These are phyloP conservation scores for Podospora comata DNA, from an alignment of 495 filamentous ascomycete species.

Conservation along the genomic window DNA sequence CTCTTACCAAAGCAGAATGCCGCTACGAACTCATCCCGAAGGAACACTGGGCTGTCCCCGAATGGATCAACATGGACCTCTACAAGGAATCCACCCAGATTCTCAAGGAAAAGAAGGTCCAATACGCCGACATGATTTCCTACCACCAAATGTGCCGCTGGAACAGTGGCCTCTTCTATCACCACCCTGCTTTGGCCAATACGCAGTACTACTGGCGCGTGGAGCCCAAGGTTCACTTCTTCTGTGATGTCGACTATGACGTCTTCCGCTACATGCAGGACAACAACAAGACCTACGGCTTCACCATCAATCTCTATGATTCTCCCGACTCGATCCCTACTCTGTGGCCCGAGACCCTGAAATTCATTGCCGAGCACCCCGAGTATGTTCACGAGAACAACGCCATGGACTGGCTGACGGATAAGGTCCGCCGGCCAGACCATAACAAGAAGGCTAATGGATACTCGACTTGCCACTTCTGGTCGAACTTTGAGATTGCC, in stretches of 20 bases:
- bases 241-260: slow-evolving; percentile 98
- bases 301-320: slow-evolving; percentile 97
- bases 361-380: slow-evolving; percentile 82
- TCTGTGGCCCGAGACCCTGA: slow-evolving; percentile 92
- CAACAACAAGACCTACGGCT: slow-evolving; percentile 97
- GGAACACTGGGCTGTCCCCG: slow-evolving; percentile 90
- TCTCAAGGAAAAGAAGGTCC: slow-evolving; percentile 77
- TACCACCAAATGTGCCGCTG: slow-evolving; percentile 99
- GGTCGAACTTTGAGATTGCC: slow-evolving; percentile 98
- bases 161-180: slow-evolving; percentile 98
- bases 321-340: slow-evolving; percentile 76
- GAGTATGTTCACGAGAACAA: slow-evolving; percentile 79
- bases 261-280: slow-evolving; percentile 98
- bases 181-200: slow-evolving; percentile 80
- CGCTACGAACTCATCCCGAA: slow-evolving; percentile 85
- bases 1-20: slow-evolving; percentile 78
- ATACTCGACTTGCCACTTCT: slow-evolving; percentile 99
- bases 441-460: slow-evolving; percentile 78
- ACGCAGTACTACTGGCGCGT: slow-evolving; percentile 98
- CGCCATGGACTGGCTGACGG: slow-evolving; percentile 82
- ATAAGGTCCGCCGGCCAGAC: slow-evolving; percentile 70
- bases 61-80: slow-evolving; percentile 86
- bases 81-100: slow-evolving; percentile 81
- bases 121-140: slow-evolving; percentile 81
- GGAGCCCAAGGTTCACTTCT: slow-evolving; percentile 98